Base-by-base conservation (phyloP, 2,329 filamentous ascomycete genomes). In the Catunica adiposa region DNA sequence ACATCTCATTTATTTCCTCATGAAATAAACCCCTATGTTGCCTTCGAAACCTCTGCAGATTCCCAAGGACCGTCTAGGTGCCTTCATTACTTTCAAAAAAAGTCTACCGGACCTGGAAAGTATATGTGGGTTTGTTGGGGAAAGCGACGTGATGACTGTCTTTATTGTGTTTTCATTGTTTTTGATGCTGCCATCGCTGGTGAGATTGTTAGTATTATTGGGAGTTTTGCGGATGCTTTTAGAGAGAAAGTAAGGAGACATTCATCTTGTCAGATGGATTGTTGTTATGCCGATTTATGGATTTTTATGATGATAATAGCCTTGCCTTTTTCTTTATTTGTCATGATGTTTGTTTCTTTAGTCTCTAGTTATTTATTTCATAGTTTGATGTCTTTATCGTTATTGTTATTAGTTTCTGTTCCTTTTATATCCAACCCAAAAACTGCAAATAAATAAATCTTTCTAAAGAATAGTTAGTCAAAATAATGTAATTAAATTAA, bases 41-140 rank as follows among this genome's bases (percentile, higher is more conserved):
- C 52, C 6, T 15, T 22, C 14, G 52, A 31, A 47, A 23, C 50
- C 25, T 53, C 54, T 8, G 47, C 42, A 56, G 55, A 52, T 60
- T 57, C 57, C 56, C 57, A 54, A 57, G 50, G 48, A 29, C 50
- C 17, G 3, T 11, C n/a, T 9, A 17, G 31, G 11, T 8, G 31
- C 22, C 50, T 29, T 3, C 6, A 4, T 15, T 52, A 38, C n/a
- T 51, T 51, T n/a, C n/a, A n/a, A n/a, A n/a, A n/a, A n/a, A n/a
- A n/a, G n/a, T n/a, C n/a, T 38, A 31, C 20, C n/a, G 50, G 29
- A 29, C 22, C 31, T 9, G 50, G 17, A n/a, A n/a, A 44, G 40
- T 44, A 8, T n/a, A 22, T 44, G 15, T 15, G 8, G 40, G 11
- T 2, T 44, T 44, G 23, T 52, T 38, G 17, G 11, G 50, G 25